Conservation (phyloP, 371 early-diverging fungal species). For the Apophysomyces sp. region DNA sequence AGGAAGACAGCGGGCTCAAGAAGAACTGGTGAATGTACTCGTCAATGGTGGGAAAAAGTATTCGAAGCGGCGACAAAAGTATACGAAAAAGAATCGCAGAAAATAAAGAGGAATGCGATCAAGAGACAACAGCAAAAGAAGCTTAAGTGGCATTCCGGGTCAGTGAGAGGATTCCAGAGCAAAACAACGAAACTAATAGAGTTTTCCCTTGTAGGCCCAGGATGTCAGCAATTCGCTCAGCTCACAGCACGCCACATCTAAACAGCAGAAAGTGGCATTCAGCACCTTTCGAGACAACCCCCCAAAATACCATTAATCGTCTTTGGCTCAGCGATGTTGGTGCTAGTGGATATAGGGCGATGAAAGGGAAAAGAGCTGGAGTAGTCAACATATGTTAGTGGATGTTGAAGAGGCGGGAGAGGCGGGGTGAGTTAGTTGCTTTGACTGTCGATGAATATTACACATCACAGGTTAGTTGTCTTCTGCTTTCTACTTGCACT, state of each 20-base stretch:
- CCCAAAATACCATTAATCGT: background rate
- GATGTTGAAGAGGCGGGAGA: background rate
- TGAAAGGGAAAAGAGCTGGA: background rate
- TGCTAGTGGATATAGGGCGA: background rate
- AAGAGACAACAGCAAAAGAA: no score
- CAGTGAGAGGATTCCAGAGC: background rate
- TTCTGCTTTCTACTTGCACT: background rate
- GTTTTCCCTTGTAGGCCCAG: background rate
- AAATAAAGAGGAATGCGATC: background rate
- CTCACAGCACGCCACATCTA: background rate
- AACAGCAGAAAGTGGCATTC: background rate
- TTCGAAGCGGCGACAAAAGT: background rate
- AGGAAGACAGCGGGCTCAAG: slow-evolving; percentile 3
- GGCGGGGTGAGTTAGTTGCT: background rate
- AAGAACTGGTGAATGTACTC: slow-evolving; percentile 1
- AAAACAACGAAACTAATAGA: background rate
- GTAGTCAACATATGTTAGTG: background rate
- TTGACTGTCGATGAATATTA: background rate
- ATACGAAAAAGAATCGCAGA: background rate
- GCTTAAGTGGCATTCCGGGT: background rate
- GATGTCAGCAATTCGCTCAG: background rate
- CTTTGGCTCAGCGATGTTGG: background rate
- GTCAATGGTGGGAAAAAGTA: background rate
- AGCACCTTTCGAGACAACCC: background rate
- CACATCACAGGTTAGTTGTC: background rate